These are phyloP conservation scores for Naganishia kalamii DNA, from an alignment of 768 basidiomycete species.

Conservation along the genomic window DNA sequence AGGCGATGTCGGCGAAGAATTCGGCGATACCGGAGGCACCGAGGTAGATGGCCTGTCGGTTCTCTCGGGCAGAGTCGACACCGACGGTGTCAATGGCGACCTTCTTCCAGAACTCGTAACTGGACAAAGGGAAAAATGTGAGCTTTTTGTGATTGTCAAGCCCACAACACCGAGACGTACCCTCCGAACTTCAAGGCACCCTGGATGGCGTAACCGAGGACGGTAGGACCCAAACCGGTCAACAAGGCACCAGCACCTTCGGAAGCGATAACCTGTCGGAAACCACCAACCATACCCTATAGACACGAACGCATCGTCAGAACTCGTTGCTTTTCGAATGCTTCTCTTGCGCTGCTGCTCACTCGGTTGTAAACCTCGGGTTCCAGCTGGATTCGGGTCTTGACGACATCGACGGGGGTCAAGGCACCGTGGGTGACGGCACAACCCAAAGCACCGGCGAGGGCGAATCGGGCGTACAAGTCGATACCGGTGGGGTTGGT, in stretches of 20 bases:
- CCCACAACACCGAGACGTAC: constrained; percentile 26
- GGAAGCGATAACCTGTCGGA: constrained; percentile 72
- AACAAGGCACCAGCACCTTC: constrained; percentile 85
- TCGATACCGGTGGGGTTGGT: constrained; percentile 43
- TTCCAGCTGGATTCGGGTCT: constrained; percentile 97
- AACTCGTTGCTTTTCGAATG: not conserved
- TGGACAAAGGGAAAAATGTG: not conserved
- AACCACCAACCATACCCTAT: constrained; percentile 72
- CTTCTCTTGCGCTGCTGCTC: constrained; percentile 6
- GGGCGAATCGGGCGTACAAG: constrained; percentile 46
- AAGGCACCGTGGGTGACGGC: constrained; percentile 47
- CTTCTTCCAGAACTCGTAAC: constrained; percentile 94
- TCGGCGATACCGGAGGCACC: constrained; percentile 90
- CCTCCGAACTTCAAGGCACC: constrained; percentile 99
- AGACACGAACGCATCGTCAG: not conserved
- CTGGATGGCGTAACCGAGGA: constrained; percentile 88
- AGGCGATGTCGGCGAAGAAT: constrained; percentile 90
- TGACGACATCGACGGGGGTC: constrained; percentile 75
- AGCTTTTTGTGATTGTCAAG: too few relatives aligned
- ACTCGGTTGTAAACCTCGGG: constrained; percentile 48
- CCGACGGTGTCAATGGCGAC: constrained; percentile 81
- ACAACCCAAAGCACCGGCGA: constrained; percentile 47
- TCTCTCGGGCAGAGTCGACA: constrained; percentile 62
- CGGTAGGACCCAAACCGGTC: constrained; percentile 90
- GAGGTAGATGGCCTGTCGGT: constrained; percentile 78